A percentile compares a stretch with the other conserved stretches of the same genome.
phyloP scores from a whole-genome alignment of 2,329 filamentous ascomycete species.

The Cordyceps javanica region DNA sequence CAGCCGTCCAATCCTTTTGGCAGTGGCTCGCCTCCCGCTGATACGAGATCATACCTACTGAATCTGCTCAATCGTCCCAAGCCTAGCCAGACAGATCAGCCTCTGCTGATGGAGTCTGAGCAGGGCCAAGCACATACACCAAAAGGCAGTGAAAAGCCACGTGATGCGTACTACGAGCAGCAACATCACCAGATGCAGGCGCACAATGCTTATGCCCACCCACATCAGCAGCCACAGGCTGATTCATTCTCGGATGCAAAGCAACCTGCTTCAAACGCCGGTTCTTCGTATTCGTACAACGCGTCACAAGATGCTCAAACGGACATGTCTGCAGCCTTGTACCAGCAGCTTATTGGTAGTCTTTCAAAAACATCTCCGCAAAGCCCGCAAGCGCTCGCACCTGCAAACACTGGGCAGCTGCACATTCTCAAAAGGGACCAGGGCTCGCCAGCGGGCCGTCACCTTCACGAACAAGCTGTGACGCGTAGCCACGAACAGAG shows the following conservation, averaged over 20 bases:
- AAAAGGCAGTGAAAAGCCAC: slow-evolving; percentile 31
- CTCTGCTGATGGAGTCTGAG: slow-evolving; percentile 31
- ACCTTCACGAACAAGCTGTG: slow-evolving; percentile 33
- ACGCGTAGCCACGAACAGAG: slow-evolving; percentile 35
- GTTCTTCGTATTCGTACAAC: slow-evolving; percentile 13
- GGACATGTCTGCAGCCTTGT: slow-evolving; percentile 28
- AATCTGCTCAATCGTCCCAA: slow-evolving; percentile 78
- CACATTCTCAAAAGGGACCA: slow-evolving; percentile 48
- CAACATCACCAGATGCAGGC: slow-evolving; percentile 23
- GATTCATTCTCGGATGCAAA: slow-evolving; percentile 4
- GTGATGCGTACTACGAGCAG: slow-evolving; percentile 24
- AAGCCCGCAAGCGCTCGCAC: slow-evolving; percentile 20
- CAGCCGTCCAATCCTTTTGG: slow-evolving; percentile 34
- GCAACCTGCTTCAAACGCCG: slow-evolving; percentile 1
- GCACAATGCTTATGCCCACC: neutral
- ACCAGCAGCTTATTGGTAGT: slow-evolving; percentile 33
- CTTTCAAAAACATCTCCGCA: slow-evolving; percentile 25
- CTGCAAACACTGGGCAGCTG: slow-evolving; percentile 29
- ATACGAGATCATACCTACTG: slow-evolving; percentile 80
- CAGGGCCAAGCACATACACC: slow-evolving; percentile 36
- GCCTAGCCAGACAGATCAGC: slow-evolving; percentile 52
- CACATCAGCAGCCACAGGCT: slow-evolving; percentile 15
- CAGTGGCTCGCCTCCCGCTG: slow-evolving; percentile 49
- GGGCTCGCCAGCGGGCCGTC: slow-evolving; percentile 31
- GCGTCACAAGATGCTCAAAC: slow-evolving; percentile 33